Evolutionary conservation across 2,329 filamentous ascomycete species (phyloP).

Genomic region (Hypoxylon sp.): DNA sequence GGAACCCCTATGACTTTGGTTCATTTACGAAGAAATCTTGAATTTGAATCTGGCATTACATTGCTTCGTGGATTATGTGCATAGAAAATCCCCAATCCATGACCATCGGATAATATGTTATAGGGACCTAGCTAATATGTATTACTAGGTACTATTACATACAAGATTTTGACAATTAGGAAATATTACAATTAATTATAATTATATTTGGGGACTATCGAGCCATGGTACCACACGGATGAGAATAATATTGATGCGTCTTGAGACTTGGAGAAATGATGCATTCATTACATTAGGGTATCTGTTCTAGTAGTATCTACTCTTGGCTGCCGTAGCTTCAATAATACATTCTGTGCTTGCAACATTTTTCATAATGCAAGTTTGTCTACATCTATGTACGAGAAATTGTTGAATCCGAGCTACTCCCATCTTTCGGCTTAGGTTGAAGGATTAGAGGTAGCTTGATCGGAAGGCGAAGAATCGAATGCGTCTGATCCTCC

Average conservation of each 20-base stretch:
- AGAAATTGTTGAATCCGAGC: slow-evolving; percentile 18
- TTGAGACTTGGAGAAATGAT: too few species aligned
- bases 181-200: too few species aligned
- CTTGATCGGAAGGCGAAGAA: slow-evolving; percentile 30
- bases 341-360: not conserved
- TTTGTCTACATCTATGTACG: too few species aligned
- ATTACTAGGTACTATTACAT: not conserved
- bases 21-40: slow-evolving; percentile 23
- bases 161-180: too few species aligned
- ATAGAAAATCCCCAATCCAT: not conserved
- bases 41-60: slow-evolving; percentile 11
- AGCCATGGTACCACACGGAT: too few species aligned
- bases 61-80: slow-evolving; percentile 19
- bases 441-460: slow-evolving; percentile 26
- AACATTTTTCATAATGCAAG: too few species aligned
- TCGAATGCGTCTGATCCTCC: slow-evolving; percentile 29
- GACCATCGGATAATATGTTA: not conserved
- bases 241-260: too few species aligned
- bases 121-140: not conserved
- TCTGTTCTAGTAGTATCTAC: slow-evolving; percentile 9
- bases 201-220: too few species aligned
- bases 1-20: not conserved
- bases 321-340: too few species aligned
- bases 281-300: slow-evolving; percentile 24
- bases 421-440: slow-evolving; percentile 15